phyloP scores from a whole-genome alignment of 768 basidiomycete species.

The Leccinum olivaceopallidum region DNA sequence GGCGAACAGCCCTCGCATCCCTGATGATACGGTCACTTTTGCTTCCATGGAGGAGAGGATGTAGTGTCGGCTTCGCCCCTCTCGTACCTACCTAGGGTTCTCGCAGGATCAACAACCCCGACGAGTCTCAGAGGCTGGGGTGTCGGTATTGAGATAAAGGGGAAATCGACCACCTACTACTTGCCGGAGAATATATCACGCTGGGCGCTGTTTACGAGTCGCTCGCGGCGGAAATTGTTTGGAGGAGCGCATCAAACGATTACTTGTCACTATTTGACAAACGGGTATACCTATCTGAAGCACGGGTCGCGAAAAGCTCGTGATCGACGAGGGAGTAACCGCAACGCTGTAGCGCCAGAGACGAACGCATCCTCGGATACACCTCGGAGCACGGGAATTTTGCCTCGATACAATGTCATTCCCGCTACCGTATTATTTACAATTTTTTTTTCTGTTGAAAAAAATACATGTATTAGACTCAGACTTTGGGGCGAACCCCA shows the following conservation, averaged over 20 bases:
- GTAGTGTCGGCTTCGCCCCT: neutral
- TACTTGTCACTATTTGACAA: constrained; percentile 14
- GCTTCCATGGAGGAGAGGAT: constrained; percentile 12
- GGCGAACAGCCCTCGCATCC: constrained; percentile 7
- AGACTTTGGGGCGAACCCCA: neutral
- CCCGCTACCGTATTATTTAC: constrained; percentile 12
- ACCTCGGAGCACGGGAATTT: neutral
- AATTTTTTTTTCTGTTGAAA: constrained; percentile 4
- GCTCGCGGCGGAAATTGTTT: constrained; percentile 7
- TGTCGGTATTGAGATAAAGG: constrained; percentile 2
- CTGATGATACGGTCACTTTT: constrained; percentile 4
- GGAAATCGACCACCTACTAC: neutral
- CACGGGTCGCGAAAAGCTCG: neutral
- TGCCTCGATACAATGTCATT: constrained; percentile 1
- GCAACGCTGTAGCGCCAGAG: neutral
- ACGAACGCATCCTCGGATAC: neutral
- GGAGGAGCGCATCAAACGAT: constrained; percentile 5
- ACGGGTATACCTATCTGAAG: constrained; percentile 9
- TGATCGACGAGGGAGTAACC: constrained; percentile 1
- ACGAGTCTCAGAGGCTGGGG: neutral
- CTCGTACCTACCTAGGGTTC: constrained; percentile 16
- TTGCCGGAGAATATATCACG: constrained; percentile 12
- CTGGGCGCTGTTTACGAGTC: constrained; percentile 9
- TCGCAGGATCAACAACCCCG: neutral
- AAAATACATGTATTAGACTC: neutral